phyloP scores from a whole-genome alignment of 192 early-diverging fungal genomes.

The Backusella tarrabulga region DNA sequence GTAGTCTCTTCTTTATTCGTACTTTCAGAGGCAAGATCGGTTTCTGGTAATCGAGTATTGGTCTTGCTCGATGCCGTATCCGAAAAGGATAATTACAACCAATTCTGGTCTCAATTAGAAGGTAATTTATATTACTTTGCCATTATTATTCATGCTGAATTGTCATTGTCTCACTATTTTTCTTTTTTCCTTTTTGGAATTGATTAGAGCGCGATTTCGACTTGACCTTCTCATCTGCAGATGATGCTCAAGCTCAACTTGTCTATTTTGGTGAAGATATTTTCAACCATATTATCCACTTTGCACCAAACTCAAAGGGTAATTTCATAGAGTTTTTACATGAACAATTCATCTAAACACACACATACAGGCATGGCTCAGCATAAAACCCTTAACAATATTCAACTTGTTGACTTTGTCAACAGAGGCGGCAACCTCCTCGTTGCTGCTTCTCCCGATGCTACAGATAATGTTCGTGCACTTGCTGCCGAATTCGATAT shows the following conservation, averaged over 20 bases:
- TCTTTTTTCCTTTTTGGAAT: background rate
- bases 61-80: constrained; percentile 63
- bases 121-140: constrained; percentile 28
- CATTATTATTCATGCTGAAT: background rate
- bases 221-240: constrained; percentile 54
- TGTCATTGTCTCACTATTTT: background rate
- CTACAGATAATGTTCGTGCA: constrained; percentile 71
- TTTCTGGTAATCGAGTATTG: constrained; percentile 63
- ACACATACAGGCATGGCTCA: background rate
- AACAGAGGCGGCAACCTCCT: constrained; percentile 91
- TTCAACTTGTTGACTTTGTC: constrained; percentile 76
- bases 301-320: constrained; percentile 74
- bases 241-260: constrained; percentile 52
- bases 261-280: constrained; percentile 58
- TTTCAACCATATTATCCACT: constrained; percentile 82
- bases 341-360: background rate
- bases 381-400: background rate
- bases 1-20: constrained; percentile 2
- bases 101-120: constrained; percentile 58
- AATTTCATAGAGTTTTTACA: constrained; percentile 21
- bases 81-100: constrained; percentile 44
- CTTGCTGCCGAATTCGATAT: constrained; percentile 89
- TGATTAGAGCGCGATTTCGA: constrained; percentile 58
- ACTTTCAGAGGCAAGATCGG: constrained; percentile 51
- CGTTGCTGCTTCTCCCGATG: constrained; percentile 61